A percentile compares a stretch with the other conserved stretches of the same genome.
Conservation (phyloP, 2,329 filamentous ascomycete genomes). For the Pezicula radicicola region DNA sequence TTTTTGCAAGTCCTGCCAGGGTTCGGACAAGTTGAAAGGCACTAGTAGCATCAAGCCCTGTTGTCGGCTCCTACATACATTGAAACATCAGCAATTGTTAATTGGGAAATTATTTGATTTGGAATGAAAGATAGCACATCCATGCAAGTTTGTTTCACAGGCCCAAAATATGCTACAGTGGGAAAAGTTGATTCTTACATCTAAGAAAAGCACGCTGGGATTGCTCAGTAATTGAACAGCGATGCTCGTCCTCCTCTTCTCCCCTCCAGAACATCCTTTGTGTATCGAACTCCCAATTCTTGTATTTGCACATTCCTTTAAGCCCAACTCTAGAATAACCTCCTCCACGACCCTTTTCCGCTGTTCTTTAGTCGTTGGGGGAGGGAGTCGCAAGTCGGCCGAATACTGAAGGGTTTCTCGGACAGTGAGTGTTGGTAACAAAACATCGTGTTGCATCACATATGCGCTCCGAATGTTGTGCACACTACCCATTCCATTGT, state of each 20-base stretch:
- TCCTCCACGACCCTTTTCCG: constrained; percentile 66
- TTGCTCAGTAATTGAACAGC: constrained; percentile 78
- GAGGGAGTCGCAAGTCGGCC: constrained; percentile 66
- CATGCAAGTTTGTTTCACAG: too few relatives aligned
- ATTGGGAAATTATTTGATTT: too few relatives aligned
- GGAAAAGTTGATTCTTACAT: constrained; percentile 29
- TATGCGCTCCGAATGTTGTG: constrained; percentile 60
- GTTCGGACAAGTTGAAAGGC: constrained; percentile 72
- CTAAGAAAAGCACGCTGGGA: constrained; percentile 73
- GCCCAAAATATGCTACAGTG: too few relatives aligned
- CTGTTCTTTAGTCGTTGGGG: constrained; percentile 56
- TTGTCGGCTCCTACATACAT: constrained; percentile 59
- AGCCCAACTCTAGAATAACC: constrained; percentile 70
- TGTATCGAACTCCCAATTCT: constrained; percentile 68
- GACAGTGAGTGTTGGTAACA: constrained; percentile 71
- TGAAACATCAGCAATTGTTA: too few relatives aligned
- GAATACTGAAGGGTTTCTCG: constrained; percentile 73
- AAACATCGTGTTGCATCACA: constrained; percentile 74
- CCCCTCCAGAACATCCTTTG: constrained; percentile 75
- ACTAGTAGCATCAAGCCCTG: constrained; percentile 73
- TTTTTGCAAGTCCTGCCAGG: constrained; percentile 62
- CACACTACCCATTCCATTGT: constrained; percentile 56
- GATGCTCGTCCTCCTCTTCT: constrained; percentile 74
- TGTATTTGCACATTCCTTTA: constrained; percentile 76
- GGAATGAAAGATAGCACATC: too few relatives aligned